Evolutionary conservation across 2,329 filamentous ascomycete species (phyloP), one percentile per base, ranked within the genome.

Genomic region (Phoma sp.): DNA sequence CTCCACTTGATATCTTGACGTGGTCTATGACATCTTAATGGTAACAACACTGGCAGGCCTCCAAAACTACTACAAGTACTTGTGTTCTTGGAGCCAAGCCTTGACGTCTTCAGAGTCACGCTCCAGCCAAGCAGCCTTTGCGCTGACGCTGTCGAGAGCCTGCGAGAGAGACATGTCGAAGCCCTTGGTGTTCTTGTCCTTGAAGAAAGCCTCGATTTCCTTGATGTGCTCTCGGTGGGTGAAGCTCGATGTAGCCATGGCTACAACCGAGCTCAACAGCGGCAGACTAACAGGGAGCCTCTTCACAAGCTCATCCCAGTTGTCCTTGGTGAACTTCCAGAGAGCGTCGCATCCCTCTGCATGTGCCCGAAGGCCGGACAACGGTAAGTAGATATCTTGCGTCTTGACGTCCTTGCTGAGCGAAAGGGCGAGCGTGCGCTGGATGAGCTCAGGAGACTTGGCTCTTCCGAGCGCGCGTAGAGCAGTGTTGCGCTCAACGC

Each of bases 131-230:
- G 86, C 84, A 65, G 88, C 83, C 85, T 96, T 98, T 50, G 92
- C 92, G 57, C 85, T 85, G 67, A 97, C 89, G 4, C 87, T 83
- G 74, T 98, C 93, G 64, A 89, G 83, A 73, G 89, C 93, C 80
- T 98, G 93, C n/a, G 91, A 91, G 53, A 98, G 80, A 43, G 90
- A 87, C 72, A 93, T 88, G 70, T 96, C 91, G 69, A 91, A 98
- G 38, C 91, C 86, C 80, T 90, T 96, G 57, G 89, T 96, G 72
- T 90, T 91, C 80, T 90, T 91, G 60, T 83, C 80, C 30, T 80
- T 81, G 72, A 97, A 98, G 83, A 97, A 98, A 4, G 80, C 79
- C 74, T 93, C 82, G 23, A 97, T 87, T 57, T 87, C 83, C 59
- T 86, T 82, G 54, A 93, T 80, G 77, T 96, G 91, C 65, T 89